phyloP scores from a whole-genome alignment of 2,329 filamentous ascomycete genomes.

The Fusarium heterosporum region DNA sequence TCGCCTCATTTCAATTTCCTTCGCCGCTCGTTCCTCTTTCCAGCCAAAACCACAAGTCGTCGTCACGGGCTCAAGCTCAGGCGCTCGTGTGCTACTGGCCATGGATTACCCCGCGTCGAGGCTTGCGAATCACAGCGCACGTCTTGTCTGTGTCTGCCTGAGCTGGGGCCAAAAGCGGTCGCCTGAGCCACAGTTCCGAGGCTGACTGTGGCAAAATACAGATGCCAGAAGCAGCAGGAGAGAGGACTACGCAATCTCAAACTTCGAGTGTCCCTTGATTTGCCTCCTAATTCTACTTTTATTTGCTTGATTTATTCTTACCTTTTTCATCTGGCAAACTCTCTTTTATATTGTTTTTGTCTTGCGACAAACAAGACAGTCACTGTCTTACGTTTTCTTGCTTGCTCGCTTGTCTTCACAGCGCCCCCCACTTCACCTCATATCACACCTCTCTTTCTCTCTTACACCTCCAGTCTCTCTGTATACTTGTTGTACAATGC shows the following conservation, averaged over 20 bases:
- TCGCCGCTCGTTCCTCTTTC: background rate
- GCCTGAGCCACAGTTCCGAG: slow-evolving; percentile 41
- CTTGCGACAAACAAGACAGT: background rate
- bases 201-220: slow-evolving; percentile 37
- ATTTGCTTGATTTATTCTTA: background rate
- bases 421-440: slow-evolving; percentile 12
- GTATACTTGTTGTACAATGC: slow-evolving; percentile 55
- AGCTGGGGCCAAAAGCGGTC: slow-evolving; percentile 30
- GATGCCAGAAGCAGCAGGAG: slow-evolving; percentile 22
- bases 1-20: background rate
- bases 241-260: slow-evolving; percentile 43
- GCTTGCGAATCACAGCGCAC: slow-evolving; percentile 42
- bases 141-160: slow-evolving; percentile 27
- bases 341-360: slow-evolving; percentile 1
- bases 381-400: slow-evolving; percentile 6
- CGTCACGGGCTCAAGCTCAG: slow-evolving; percentile 29
- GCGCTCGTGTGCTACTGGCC: slow-evolving; percentile 9
- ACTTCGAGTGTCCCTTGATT: slow-evolving; percentile 26
- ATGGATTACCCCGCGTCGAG: slow-evolving; percentile 41
- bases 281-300: slow-evolving; percentile 20
- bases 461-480: slow-evolving; percentile 20
- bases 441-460: slow-evolving; percentile 17
- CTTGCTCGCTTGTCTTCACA: slow-evolving; percentile 25
- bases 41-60: slow-evolving; percentile 16
- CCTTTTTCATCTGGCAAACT: slow-evolving; percentile 10